These are phyloP conservation scores for Stagonosporopsis chrysanthemi DNA, from an alignment of 2,329 filamentous ascomycete genomes.

Conservation along the genomic window DNA sequence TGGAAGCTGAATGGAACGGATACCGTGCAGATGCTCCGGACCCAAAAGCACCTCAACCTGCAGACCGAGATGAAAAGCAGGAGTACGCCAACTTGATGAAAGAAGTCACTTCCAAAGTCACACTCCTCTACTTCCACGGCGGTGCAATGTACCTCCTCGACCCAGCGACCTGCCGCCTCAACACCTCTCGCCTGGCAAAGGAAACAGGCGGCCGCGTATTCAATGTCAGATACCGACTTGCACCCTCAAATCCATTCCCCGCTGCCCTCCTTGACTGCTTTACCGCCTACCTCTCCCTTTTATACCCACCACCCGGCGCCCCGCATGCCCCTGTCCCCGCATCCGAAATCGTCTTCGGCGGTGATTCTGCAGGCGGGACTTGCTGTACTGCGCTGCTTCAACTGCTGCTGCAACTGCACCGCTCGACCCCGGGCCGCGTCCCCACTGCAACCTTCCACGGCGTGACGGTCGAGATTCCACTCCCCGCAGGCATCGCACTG, in stretches of 20 bases:
- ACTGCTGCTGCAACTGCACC: constrained; percentile 69
- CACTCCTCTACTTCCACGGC: constrained; percentile 77
- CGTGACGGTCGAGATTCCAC: constrained; percentile 62
- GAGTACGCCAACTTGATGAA: constrained; percentile 73
- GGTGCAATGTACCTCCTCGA: constrained; percentile 78
- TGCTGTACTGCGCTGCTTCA: constrained; percentile 72
- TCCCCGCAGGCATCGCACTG: constrained; percentile 71
- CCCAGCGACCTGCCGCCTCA: constrained; percentile 69
- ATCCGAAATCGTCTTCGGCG: constrained; percentile 72
- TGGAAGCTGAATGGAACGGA: constrained; percentile 80
- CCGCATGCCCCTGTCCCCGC: constrained; percentile 71
- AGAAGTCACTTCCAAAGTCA: constrained; percentile 69
- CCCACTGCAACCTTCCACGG: constrained; percentile 68
- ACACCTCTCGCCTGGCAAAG: constrained; percentile 69
- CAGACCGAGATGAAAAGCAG: constrained; percentile 64
- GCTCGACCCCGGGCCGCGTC: constrained; percentile 49
- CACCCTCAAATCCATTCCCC: constrained; percentile 78
- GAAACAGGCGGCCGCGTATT: constrained; percentile 72
- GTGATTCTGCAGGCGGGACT: constrained; percentile 80
- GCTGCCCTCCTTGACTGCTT: constrained; percentile 76
- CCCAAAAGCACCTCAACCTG: constrained; percentile 59
- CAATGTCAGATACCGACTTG: constrained; percentile 76
- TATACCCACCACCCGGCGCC: constrained; percentile 74
- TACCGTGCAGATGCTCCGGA: constrained; percentile 64
- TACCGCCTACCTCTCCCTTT: constrained; percentile 73